phyloP scores from a whole-genome alignment of 169 alveolate species.

The Cryptosporidium muris region DNA sequence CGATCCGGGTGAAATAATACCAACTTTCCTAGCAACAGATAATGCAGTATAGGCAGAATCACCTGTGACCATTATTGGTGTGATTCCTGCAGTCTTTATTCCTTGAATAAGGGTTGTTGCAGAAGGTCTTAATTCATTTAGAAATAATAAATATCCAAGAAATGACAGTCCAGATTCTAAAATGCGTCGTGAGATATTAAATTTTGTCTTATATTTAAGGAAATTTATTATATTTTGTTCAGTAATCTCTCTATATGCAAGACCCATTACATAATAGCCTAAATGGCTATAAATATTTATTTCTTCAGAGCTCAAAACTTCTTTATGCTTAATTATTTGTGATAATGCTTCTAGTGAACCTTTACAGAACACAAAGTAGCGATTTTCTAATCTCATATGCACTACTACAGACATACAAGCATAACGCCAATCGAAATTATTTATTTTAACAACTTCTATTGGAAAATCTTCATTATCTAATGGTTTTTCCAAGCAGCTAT shows the following conservation, averaged over 20 bases:
- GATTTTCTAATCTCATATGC: constrained; percentile 27
- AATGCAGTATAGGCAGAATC: constrained; percentile 62
- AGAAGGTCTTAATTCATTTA: constrained; percentile 22
- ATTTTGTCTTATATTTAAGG: constrained; percentile 34
- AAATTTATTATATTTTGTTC: constrained; percentile 48
- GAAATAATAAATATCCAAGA: constrained; percentile 6
- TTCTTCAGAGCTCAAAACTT: constrained; percentile 15
- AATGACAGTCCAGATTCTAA: constrained; percentile 16
- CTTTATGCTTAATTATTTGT: constrained; percentile 21
- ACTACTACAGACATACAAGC: constrained; percentile 51
- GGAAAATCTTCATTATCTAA: constrained; percentile 35
- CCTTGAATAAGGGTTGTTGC: constrained; percentile 9
- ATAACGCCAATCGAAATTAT: constrained; percentile 53
- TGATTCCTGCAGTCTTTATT: constrained; percentile 37
- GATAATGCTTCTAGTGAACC: constrained; percentile 33
- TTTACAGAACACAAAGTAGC: constrained; percentile 39
- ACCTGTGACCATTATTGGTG: constrained; percentile 53
- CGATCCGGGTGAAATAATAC: constrained; percentile 4
- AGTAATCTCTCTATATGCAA: constrained; percentile 37
- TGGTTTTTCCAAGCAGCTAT: neutral
- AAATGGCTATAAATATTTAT: constrained; percentile 46
- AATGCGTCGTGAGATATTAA: constrained; percentile 51
- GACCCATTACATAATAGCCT: constrained; percentile 63
- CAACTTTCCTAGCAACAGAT: constrained; percentile 48
- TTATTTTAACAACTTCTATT: constrained; percentile 27